phyloP scores from a whole-genome alignment of 2,329 filamentous ascomycete genomes.

The Ophiocordyceps camponoti-rufipedis region DNA sequence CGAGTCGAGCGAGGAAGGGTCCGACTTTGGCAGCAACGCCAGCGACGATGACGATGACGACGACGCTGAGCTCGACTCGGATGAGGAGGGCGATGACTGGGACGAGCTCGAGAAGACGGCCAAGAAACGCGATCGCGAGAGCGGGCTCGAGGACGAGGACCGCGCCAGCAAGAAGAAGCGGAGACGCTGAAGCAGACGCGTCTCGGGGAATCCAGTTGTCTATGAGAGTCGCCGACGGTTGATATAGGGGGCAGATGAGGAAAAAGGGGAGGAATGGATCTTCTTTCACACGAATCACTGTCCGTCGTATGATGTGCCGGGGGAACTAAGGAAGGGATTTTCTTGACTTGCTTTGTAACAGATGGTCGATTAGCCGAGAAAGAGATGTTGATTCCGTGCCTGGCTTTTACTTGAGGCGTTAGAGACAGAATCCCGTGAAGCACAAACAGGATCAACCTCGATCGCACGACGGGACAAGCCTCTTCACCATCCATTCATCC shows the following conservation, averaged over 20 bases:
- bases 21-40: slow-evolving; percentile 83
- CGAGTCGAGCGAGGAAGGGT: slow-evolving; percentile 63
- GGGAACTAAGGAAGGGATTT: too few species aligned
- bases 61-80: slow-evolving; percentile 41
- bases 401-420: too few species aligned
- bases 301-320: too few species aligned
- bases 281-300: not conserved
- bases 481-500: too few species aligned
- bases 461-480: too few species aligned
- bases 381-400: too few species aligned
- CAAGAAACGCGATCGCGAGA: slow-evolving; percentile 63
- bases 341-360: too few species aligned
- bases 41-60: slow-evolving; percentile 63
- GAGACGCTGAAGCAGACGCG: slow-evolving; percentile 11
- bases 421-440: too few species aligned
- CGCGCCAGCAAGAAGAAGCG: slow-evolving; percentile 42
- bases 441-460: too few species aligned
- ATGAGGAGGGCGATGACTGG: slow-evolving; percentile 79
- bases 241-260: not conserved
- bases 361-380: too few species aligned
- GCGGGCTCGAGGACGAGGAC: slow-evolving; percentile 38
- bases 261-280: not conserved
- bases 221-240: not conserved
- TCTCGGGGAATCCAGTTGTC: not conserved
- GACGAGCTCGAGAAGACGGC: slow-evolving; percentile 87